Base-by-base conservation (phyloP, 176 grass and related monocot species). In the Lolium perenne region DNA sequence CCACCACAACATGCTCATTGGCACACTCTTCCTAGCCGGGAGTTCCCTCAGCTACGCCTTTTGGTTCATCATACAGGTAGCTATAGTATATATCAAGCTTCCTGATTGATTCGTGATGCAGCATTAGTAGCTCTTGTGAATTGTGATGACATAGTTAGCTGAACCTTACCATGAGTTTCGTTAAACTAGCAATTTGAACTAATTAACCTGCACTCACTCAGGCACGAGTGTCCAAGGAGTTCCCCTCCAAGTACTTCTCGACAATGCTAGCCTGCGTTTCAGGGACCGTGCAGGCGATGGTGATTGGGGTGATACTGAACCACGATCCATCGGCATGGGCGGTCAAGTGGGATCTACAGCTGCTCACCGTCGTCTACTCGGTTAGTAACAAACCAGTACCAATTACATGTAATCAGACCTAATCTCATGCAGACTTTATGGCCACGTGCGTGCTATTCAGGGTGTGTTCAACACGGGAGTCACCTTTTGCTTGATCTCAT, bases 41-140 rank as follows among this genome's bases (percentile, higher is more conserved):
- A 93, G 88, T 46, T 90, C 85, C 77, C 61, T 90, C 5, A 66
- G 58, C 56, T 90, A 85, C 45, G 88, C 91, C 38, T 43, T 93
- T 1, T 93, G 91, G 85, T 90, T 85, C 72, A 78, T 88, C 53
- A 22, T 77, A 38, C 80, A 83, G 89, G 84, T 90, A 66, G 6
- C 26, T 55, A 16, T 76, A 76, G 25, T 46, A 25, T 74, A 16
- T 65, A 65, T 1, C 63, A 66, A 62, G 38, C 2, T 79, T 62
- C n/a, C 5, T 26, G n/a, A 79, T 62, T 38, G n/a, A 79, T 62
- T 38, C 25, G 25, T 75, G 47, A 35, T 16, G 73, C 48, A 32
- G 73, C 48, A 76, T 8, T 26, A 29, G n/a, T 75, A 32, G 61
- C 47, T 51, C 72, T 29, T 50, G 46, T 29, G 71, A 74, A 29